A percentile compares a stretch with the other conserved stretches of the same genome.
Evolutionary conservation across 108 stramenopile genomes (phyloP).

Genomic region (Conticribra weissflogii): DNA sequence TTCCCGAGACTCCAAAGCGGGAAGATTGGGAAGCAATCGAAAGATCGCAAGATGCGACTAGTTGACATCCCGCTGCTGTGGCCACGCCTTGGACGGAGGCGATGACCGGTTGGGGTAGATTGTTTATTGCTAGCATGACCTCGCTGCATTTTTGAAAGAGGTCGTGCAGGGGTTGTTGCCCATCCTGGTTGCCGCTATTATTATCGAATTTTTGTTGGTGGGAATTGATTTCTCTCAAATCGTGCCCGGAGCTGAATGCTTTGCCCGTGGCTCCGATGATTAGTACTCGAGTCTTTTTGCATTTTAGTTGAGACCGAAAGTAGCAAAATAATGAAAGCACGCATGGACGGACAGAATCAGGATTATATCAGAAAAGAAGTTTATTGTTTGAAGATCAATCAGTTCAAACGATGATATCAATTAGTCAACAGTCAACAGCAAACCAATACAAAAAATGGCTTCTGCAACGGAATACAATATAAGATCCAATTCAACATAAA

Average conservation of each 20-base stretch:
- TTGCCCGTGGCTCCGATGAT: constrained; percentile 52
- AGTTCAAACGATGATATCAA: constrained; percentile 1
- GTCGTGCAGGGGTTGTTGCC: constrained; percentile 9
- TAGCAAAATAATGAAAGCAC: no score
- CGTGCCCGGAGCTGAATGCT: constrained; percentile 76
- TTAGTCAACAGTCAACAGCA: background rate
- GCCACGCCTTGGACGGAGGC: constrained; percentile 75
- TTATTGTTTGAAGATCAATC: no score
- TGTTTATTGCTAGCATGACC: constrained; percentile 58
- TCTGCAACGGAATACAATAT: background rate
- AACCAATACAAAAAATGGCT: background rate
- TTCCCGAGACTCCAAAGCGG: constrained; percentile 74
- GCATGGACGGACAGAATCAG: no score
- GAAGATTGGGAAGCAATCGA: constrained; percentile 53
- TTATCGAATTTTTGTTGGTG: constrained; percentile 19
- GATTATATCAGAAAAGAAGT: background rate
- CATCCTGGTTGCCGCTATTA: no score
- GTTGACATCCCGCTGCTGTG: constrained; percentile 83
- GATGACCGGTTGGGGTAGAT: constrained; percentile 62
- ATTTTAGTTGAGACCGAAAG: no score
- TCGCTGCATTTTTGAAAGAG: constrained; percentile 64
- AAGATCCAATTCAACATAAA: constrained; percentile 21
- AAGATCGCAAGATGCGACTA: constrained; percentile 80
- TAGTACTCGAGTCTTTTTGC: constrained; percentile 47
- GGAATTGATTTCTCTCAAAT: constrained; percentile 60